Evolutionary conservation across 2,329 filamentous ascomycete genomes (phyloP), one percentile per base, ranked within the genome.

Genomic region (Penicillium concentricum): DNA sequence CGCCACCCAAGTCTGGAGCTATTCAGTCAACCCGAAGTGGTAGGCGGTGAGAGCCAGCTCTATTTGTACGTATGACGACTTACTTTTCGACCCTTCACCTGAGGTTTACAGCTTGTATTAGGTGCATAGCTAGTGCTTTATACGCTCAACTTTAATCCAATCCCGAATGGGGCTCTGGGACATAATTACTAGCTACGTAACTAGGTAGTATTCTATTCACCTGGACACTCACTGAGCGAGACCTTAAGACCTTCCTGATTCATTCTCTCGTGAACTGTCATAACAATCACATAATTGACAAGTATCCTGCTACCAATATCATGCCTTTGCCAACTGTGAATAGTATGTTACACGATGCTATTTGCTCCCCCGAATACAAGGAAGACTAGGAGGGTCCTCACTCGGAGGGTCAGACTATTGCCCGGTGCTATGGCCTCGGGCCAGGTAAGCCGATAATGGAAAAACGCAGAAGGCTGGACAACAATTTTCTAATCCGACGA

Each of bases 1-100:
- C 54, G 54, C 54, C 54, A 56, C 51, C 16, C 54, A 43, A 37
- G 38, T 45, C 35, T 37, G 34, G 48, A 56, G 54, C 54, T 56
- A 28, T 56, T 34, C 26, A 35, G n/a, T 22, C 54, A 34, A 28
- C 35, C 10, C 8, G 16, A 46, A 47, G 3, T 24, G 26, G 42
- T 18, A 56, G 54, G 54, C 54, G 54, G 54, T 56, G 54, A 56
- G 43, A 12, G 8, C 6, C 18, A 37, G n/a, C 20, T 38, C 16
- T 24, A 10, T 26, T 28, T 42, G 20, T 26, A 35, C 46, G 13
- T 34, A 52, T 55, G 46, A 55, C 46, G 51, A 48, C 4, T 12
- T 35, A 26, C 13, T n/a, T n/a, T n/a, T n/a, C 4, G 12, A 28
- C 12, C 18, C 16, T 43, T 55, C n/a, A 15, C 24, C 42, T n/a